Evolutionary conservation across 2,329 filamentous ascomycete species (phyloP), one percentile per base, ranked within the genome.

Genomic region (Diaporthe destruens): DNA sequence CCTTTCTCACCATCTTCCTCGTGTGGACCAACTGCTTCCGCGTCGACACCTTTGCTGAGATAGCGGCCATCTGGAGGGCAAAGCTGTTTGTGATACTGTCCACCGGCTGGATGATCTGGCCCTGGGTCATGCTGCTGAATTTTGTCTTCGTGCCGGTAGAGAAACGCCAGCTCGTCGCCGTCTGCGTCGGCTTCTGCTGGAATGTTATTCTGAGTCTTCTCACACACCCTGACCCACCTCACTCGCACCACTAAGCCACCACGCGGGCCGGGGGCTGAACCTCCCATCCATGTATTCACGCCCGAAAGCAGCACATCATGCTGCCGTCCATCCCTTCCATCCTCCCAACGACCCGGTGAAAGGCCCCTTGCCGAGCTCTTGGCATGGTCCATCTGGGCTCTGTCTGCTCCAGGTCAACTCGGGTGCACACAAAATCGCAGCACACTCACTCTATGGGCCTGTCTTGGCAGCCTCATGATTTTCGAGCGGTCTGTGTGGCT

Each of bases 171-270:
- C 36, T 78, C 39, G 77, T 78, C 25, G 74, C 76, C 0, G 76
- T 76, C 14, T 78, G 77, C 49, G 75, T 77, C 32, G 76, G 77
- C 5, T 78, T 78, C 42, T 75, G 75, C 25, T 78, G 77, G 77
- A 78, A 77, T 47, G 76, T 78, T 34, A 76, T 78, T 51, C 61
- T 78, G 69, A 77, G 74, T 53, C 59, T 74, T 14, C 57, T 74
- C 23, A 74, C 72, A 18, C 70, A 72, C 23, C 72, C 72, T 39
- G 72, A 74, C 18, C 72, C 72, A 20, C 66, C 71, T n/a, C 53
- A 67, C 34, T 72, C 71, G 39, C 65, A 74, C 49, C 65, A 70
- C 54, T 74, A 39, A 74, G 39, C 14, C 2, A 14, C 9, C 3
- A 51, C 2, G 25, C n/a, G 14, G n/a, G 32, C 42, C 14, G 5